phyloP scores from a whole-genome alignment of 768 basidiomycete species.

The Heimioporus sp. region DNA sequence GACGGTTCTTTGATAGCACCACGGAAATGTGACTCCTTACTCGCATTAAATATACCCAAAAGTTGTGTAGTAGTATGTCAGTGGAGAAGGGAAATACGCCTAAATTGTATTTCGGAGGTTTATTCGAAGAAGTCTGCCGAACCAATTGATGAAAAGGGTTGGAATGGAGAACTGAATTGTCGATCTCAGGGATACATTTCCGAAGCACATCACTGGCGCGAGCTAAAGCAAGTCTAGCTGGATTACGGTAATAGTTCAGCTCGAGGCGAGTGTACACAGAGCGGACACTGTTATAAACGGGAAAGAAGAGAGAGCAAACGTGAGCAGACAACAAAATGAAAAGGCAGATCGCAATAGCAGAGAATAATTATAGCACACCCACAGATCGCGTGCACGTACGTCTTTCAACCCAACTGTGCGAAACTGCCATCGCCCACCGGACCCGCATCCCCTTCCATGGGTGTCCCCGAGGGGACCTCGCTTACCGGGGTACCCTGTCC shows the following conservation, averaged over 20 bases:
- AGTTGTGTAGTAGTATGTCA: no score
- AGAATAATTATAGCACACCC: conserved; percentile 24
- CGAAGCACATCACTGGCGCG: no score
- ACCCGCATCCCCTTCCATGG: conserved; percentile 51
- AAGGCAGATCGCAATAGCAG: conserved; percentile 18
- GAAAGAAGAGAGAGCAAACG: not conserved
- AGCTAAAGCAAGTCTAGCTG: not conserved
- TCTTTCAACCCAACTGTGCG: conserved; percentile 44
- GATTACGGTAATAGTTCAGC: conserved; percentile 2
- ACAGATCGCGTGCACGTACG: no score
- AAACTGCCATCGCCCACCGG: conserved; percentile 56
- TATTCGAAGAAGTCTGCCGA: no score
- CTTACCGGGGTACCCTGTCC: conserved; percentile 58
- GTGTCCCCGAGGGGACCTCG: conserved; percentile 47
- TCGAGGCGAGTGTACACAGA: conserved; percentile 1
- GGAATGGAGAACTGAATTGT: no score
- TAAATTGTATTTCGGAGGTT: no score
- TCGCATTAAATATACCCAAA: not conserved
- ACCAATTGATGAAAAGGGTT: no score
- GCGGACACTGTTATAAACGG: conserved; percentile 1
- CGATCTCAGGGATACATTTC: no score
- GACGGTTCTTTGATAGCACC: conserved; percentile 11
- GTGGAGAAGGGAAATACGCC: no score
- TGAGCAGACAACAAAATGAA: not conserved
- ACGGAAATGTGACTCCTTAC: conserved; percentile 3